phyloP scores from a whole-genome alignment of 2,329 filamentous ascomycete species.

The Aspergillus persii region DNA sequence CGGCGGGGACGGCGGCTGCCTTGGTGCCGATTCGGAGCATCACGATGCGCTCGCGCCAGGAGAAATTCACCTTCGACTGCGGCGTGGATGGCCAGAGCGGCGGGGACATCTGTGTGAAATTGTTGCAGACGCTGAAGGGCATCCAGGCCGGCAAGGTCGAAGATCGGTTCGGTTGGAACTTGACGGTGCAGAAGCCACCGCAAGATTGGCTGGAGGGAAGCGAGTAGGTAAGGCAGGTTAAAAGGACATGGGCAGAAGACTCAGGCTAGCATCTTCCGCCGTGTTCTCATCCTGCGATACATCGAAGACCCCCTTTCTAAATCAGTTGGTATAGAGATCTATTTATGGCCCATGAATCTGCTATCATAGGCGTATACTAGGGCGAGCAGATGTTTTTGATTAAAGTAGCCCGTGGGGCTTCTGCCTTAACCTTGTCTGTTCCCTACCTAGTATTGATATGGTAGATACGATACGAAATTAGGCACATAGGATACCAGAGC shows the following conservation, averaged over 20 bases:
- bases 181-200: constrained; percentile 36
- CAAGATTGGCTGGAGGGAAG: constrained; percentile 26
- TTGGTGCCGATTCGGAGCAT: constrained; percentile 91
- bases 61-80: constrained; percentile 55
- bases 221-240: background rate
- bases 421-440: too few species aligned
- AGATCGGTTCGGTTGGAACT: constrained; percentile 73
- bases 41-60: constrained; percentile 61
- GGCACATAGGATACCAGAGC: too few species aligned
- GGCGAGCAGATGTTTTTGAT: too few species aligned
- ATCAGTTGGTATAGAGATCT: too few species aligned
- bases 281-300: too few species aligned
- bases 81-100: constrained; percentile 43
- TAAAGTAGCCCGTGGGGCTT: too few species aligned
- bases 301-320: too few species aligned
- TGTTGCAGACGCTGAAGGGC: constrained; percentile 74
- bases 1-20: constrained; percentile 86
- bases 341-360: too few species aligned
- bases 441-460: too few species aligned
- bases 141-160: constrained; percentile 79
- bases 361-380: too few species aligned
- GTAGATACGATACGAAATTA: too few species aligned
- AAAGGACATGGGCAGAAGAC: background rate
- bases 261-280: background rate
- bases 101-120: constrained; percentile 68